A percentile compares a stretch with the other conserved stretches of the same genome.
These are phyloP conservation scores for Microcyclospora pomicola DNA, from an alignment of 2,329 filamentous ascomycete genomes.

Conservation along the genomic window DNA sequence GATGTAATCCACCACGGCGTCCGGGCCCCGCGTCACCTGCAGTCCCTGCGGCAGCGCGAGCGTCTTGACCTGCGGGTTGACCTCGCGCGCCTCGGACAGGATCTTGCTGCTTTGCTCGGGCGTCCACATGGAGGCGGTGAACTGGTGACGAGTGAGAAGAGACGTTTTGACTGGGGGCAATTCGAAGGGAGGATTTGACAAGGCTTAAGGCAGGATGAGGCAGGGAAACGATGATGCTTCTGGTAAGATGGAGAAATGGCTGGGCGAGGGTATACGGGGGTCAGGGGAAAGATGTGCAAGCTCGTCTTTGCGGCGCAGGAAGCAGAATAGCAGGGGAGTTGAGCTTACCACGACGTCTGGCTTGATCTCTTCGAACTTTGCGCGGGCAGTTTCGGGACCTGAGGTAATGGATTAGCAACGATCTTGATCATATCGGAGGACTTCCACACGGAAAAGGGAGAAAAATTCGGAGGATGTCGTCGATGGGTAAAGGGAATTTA, in stretches of 20 bases:
- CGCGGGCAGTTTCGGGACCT: slow-evolving; percentile 7
- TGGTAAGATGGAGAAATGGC: too few relatives aligned
- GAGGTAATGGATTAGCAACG: not conserved
- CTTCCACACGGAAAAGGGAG: not conserved
- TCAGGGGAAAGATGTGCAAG: too few relatives aligned
- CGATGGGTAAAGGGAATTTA: not conserved
- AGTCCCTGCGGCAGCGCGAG: slow-evolving; percentile 41
- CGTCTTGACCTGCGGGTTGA: slow-evolving; percentile 36
- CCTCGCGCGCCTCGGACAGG: slow-evolving; percentile 30
- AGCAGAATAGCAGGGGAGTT: not conserved
- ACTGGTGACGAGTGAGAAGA: slow-evolving; percentile 26
- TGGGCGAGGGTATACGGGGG: too few relatives aligned
- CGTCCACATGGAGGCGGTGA: slow-evolving; percentile 49
- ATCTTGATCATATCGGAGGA: too few relatives aligned
- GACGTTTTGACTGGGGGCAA: not conserved
- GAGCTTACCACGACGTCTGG: slow-evolving; percentile 34
- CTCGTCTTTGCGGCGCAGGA: too few relatives aligned
- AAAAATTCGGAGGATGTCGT: not conserved
- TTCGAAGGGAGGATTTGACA: not conserved
- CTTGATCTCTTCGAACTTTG: slow-evolving; percentile 3
- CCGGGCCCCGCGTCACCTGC: slow-evolving; percentile 39
- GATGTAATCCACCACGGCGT: slow-evolving; percentile 42
- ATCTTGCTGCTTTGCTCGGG: slow-evolving; percentile 36
- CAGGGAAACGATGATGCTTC: too few relatives aligned
- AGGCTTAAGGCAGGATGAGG: not conserved